Evolutionary conservation across 495 filamentous ascomycete species (phyloP).

Genomic region (Penicillium verhagenii): DNA sequence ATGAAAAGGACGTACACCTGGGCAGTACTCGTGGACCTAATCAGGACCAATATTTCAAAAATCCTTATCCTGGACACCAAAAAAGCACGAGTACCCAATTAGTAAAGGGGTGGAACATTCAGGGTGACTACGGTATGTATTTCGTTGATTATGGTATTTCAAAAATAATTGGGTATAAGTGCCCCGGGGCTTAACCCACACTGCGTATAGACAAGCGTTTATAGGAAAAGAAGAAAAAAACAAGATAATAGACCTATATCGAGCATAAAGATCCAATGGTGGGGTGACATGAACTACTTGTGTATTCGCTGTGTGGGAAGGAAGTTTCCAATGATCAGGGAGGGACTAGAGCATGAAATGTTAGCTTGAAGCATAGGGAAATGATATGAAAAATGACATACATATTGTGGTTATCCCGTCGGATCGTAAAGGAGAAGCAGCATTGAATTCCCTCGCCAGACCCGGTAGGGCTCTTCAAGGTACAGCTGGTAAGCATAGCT

Average conservation of each 20-base stretch:
- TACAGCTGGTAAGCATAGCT: constrained; percentile 92
- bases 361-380: not conserved
- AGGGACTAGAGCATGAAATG: not conserved
- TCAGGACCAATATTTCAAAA: no score
- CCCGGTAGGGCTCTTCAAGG: constrained; percentile 79
- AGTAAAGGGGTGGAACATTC: no score
- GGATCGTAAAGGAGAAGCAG: constrained; percentile 96
- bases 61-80: no score
- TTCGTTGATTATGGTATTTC: no score
- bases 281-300: not conserved
- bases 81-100: no score
- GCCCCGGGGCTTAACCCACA: no score
- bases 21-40: no score
- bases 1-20: no score
- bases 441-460: constrained; percentile 76
- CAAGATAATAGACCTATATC: no score
- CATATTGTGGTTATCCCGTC: constrained; percentile 95
- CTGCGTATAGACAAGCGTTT: not conserved
- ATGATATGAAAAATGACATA: constrained; percentile 46
- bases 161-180: no score
- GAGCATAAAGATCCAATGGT: not conserved
- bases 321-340: constrained; percentile 2
- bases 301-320: constrained; percentile 5
- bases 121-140: no score
- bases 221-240: not conserved